phyloP scores from a whole-genome alignment of 345 rosid genomes.

The Eucalyptus tenuipes region DNA sequence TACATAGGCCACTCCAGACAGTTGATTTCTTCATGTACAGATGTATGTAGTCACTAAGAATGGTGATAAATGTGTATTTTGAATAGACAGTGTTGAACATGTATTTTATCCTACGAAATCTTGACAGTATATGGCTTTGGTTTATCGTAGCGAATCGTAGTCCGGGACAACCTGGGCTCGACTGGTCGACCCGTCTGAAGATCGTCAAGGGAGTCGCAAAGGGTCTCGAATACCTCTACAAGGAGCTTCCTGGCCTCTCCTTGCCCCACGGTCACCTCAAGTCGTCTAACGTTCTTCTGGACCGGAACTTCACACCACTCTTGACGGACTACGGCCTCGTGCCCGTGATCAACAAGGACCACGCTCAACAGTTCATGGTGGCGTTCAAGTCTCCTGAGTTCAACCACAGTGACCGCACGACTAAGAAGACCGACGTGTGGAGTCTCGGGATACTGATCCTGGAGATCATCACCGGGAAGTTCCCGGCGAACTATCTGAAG shows the following conservation, averaged over 20 bases:
- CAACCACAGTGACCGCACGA: conserved; percentile 25
- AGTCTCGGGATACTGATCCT: conserved; percentile 82
- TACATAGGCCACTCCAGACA: background rate
- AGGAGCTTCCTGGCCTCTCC: conserved; percentile 28
- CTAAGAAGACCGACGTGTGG: conserved; percentile 75
- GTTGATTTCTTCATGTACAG: background rate
- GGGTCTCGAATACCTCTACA: conserved; percentile 56
- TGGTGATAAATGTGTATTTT: background rate
- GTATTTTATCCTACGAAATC: background rate
- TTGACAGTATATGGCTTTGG: background rate
- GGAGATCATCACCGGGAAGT: conserved; percentile 69
- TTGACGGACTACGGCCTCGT: conserved; percentile 52
- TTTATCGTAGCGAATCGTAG: conserved; percentile 24
- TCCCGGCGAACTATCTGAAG: conserved; percentile 59
- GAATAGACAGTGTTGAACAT: background rate
- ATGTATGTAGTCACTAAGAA: background rate
- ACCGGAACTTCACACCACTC: conserved; percentile 35
- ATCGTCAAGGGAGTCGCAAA: conserved; percentile 69
- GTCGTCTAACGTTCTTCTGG: conserved; percentile 74
- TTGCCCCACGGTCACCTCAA: conserved; percentile 83
- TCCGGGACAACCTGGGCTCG: conserved; percentile 35
- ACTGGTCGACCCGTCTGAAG: conserved; percentile 68
- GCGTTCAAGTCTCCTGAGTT: conserved; percentile 81
- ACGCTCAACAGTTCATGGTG: conserved; percentile 58
- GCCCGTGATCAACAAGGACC: conserved; percentile 47